These are phyloP conservation scores for Uncinocarpus reesii DNA, from an alignment of 2,329 filamentous ascomycete species.

Conservation along the genomic window DNA sequence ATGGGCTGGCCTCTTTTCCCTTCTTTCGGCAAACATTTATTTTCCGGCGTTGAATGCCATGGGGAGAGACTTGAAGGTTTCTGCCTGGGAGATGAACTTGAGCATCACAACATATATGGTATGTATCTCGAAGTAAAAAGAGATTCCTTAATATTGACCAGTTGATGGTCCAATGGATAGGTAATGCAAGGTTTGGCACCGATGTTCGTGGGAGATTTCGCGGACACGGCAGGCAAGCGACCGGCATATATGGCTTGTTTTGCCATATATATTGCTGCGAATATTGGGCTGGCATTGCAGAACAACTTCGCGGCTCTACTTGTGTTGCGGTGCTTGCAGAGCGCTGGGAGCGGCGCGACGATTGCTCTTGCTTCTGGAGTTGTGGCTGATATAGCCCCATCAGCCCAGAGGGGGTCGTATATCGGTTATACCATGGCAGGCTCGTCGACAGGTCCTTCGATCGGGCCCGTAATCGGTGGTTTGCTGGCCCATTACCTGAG, in stretches of 20 bases:
- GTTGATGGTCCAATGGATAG: constrained; percentile 21
- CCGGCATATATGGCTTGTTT: constrained; percentile 52
- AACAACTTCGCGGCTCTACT: constrained; percentile 49
- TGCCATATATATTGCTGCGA: constrained; percentile 47
- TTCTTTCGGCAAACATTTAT: neutral
- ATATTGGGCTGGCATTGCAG: constrained; percentile 51
- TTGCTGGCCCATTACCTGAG: constrained; percentile 53
- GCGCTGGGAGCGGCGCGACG: constrained; percentile 55
- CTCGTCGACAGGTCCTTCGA: constrained; percentile 40
- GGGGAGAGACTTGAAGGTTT: constrained; percentile 32
- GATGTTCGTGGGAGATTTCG: constrained; percentile 51
- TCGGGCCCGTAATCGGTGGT: constrained; percentile 55
- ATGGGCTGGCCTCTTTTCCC: neutral
- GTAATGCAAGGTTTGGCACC: constrained; percentile 54
- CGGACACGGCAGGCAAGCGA: constrained; percentile 51
- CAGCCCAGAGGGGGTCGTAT: constrained; percentile 60
- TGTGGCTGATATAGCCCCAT: constrained; percentile 60
- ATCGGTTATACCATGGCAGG: constrained; percentile 57
- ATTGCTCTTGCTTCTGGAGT: constrained; percentile 62
- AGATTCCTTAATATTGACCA: constrained; percentile 15
- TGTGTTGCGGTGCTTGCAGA: constrained; percentile 53
- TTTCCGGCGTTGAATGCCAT: constrained; percentile 21
- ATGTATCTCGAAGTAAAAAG: constrained; percentile 11
- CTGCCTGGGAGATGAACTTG: constrained; percentile 39
- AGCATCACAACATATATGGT: constrained; percentile 44